A percentile compares a stretch with the other conserved stretches of the same genome.
These are phyloP conservation scores for Xylaria grammica DNA, from an alignment of 495 filamentous ascomycete genomes.

Conservation along the genomic window DNA sequence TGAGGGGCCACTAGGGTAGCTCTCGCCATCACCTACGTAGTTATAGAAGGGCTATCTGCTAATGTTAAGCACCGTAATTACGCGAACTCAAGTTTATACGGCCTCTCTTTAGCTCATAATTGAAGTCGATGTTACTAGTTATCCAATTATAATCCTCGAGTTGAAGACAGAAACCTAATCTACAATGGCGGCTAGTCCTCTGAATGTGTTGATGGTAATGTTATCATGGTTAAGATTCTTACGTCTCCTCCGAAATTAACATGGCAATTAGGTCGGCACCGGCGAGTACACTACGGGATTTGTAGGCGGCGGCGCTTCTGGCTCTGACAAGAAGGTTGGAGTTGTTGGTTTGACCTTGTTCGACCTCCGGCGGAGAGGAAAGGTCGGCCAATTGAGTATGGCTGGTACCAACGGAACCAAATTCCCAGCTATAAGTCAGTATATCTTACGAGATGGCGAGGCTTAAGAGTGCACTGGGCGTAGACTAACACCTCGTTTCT, in stretches of 20 bases:
- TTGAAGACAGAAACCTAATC: not conserved
- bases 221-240: conserved; percentile 6
- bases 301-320: conserved; percentile 75
- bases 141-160: not conserved
- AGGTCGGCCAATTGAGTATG: conserved; percentile 86
- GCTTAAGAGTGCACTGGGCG: not conserved
- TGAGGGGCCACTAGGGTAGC: conserved; percentile 8
- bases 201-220: conserved; percentile 85
- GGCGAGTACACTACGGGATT: conserved; percentile 96
- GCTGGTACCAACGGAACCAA: conserved; percentile 87
- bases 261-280: conserved; percentile 68
- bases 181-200: conserved; percentile 66
- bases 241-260: conserved; percentile 30
- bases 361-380: conserved; percentile 84
- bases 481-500: not conserved
- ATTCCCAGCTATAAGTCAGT: conserved; percentile 86
- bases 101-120: not conserved
- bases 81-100: not conserved
- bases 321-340: conserved; percentile 90
- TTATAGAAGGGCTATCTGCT: conserved; percentile 7
- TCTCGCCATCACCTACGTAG: not conserved
- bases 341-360: conserved; percentile 91
- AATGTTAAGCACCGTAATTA: not conserved
- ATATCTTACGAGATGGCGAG: not conserved
- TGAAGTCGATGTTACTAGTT: not conserved